phyloP scores from a whole-genome alignment of 768 basidiomycete genomes.

The Termitomyces sp. region DNA sequence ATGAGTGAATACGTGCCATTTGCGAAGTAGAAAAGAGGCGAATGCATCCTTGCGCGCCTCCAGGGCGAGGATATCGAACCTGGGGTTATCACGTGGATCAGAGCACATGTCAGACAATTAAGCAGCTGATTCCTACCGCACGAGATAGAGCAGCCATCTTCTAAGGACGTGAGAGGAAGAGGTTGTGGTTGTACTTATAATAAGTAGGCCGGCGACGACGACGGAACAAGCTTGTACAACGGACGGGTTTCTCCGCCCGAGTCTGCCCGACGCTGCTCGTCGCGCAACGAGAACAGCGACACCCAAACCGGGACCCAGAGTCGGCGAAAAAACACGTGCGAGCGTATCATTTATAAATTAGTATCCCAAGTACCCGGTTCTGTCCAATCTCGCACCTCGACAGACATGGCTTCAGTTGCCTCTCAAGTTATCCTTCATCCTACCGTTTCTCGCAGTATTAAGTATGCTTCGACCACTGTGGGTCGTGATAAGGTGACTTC shows the following conservation, averaged over 20 bases:
- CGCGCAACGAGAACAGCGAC: background rate
- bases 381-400: background rate
- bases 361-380: background rate
- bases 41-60: slow-evolving; percentile 11
- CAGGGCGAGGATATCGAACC: slow-evolving; percentile 18
- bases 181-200: background rate
- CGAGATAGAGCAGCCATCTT: slow-evolving; percentile 13
- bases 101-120: background rate
- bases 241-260: slow-evolving; percentile 18
- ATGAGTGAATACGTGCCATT: slow-evolving; percentile 19
- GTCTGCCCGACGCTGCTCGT: slow-evolving; percentile 12
- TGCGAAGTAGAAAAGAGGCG: slow-evolving; percentile 29
- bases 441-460: slow-evolving; percentile 65
- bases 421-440: slow-evolving; percentile 87
- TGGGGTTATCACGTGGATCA: slow-evolving; percentile 27
- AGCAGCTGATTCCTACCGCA: slow-evolving; percentile 15
- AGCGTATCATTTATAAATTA: background rate
- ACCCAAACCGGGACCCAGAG: slow-evolving; percentile 4
- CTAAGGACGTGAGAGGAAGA: background rate
- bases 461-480: slow-evolving; percentile 72
- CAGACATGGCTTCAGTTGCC: slow-evolving; percentile 44
- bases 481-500: slow-evolving; percentile 82
- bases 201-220: background rate
- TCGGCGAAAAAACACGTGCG: slow-evolving; percentile 14
- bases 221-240: slow-evolving; percentile 8